Conservation (phyloP, 2,329 filamentous ascomycete species). For the Xylaria sp. region DNA sequence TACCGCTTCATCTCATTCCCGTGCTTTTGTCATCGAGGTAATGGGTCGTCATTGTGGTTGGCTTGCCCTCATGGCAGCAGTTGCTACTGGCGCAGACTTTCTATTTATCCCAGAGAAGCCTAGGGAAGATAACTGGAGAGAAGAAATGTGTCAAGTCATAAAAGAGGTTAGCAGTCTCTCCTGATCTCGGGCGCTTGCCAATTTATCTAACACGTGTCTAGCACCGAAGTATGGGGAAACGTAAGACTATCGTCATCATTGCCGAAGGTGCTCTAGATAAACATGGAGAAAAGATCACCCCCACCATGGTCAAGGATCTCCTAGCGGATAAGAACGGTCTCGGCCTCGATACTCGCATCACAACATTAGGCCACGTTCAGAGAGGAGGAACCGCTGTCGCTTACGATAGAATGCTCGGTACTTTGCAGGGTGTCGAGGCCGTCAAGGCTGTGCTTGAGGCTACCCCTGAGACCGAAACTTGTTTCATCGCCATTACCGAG, state of each 20-base stretch:
- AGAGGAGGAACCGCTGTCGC: conserved; percentile 91
- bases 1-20: conserved; percentile 91
- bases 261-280: conserved; percentile 93
- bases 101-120: conserved; percentile 97
- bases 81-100: conserved; percentile 95
- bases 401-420: conserved; percentile 93
- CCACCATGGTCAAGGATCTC: conserved; percentile 84
- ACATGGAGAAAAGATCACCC: conserved; percentile 83
- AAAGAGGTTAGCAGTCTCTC: conserved; percentile 64
- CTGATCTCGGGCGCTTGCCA: neutral
- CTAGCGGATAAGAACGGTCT: conserved; percentile 81
- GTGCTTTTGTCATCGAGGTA: conserved; percentile 97
- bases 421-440: conserved; percentile 92
- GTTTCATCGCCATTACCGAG: conserved; percentile 95
- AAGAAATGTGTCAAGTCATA: conserved; percentile 85
- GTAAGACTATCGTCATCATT: conserved; percentile 97
- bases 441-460: conserved; percentile 91
- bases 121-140: conserved; percentile 85
- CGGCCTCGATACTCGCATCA: conserved; percentile 90
- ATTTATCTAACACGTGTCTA: conserved; percentile 52
- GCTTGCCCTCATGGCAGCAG: conserved; percentile 95
- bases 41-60: conserved; percentile 99
- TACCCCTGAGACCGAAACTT: conserved; percentile 87
- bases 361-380: conserved; percentile 96
- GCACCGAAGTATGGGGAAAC: conserved; percentile 89